A percentile compares a stretch with the other conserved stretches of the same genome.
These are phyloP conservation scores for Termitomyces sp. DNA, from an alignment of 768 basidiomycete genomes.

Conservation along the genomic window DNA sequence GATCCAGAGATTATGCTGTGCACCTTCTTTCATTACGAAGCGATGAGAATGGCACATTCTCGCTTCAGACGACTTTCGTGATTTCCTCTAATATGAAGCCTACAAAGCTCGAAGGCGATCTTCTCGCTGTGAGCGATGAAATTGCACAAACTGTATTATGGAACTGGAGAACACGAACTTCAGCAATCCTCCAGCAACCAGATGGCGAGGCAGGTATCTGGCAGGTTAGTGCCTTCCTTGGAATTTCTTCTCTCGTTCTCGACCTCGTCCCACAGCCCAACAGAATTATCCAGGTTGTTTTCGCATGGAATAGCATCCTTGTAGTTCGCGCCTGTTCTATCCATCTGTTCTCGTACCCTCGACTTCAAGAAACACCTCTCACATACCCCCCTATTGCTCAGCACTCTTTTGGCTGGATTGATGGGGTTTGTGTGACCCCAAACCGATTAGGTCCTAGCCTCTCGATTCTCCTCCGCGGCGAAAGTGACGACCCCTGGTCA, in stretches of 20 bases:
- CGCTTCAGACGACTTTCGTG: slow-evolving; percentile 26
- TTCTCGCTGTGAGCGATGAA: slow-evolving; percentile 53
- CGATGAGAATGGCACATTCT: slow-evolving; percentile 9
- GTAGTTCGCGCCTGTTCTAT: slow-evolving; percentile 58
- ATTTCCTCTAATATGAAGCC: slow-evolving; percentile 41
- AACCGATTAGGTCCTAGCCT: slow-evolving; percentile 18
- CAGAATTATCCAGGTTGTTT: slow-evolving; percentile 47
- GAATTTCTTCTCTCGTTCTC: not conserved
- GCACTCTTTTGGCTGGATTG: slow-evolving; percentile 66
- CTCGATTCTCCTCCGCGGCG: slow-evolving; percentile 51
- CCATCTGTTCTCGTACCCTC: slow-evolving; percentile 48
- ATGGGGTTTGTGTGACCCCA: slow-evolving; percentile 43
- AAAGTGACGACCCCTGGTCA: slow-evolving; percentile 60
- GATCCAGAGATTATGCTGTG: slow-evolving; percentile 25
- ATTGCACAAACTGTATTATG: slow-evolving; percentile 43
- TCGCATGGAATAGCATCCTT: slow-evolving; percentile 41
- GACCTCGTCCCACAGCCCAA: slow-evolving; percentile 32
- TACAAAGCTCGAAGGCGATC: slow-evolving; percentile 42
- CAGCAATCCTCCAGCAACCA: slow-evolving; percentile 40
- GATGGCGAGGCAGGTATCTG: slow-evolving; percentile 21
- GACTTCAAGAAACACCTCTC: slow-evolving; percentile 20
- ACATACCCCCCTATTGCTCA: slow-evolving; percentile 32
- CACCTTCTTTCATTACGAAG: slow-evolving; percentile 25
- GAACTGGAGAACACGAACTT: slow-evolving; percentile 47
- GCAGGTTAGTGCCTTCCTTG: slow-evolving; percentile 23